Percentiles rank a stretch among this genome's conserved stretches.
These are phyloP conservation scores for Teratosphaeria zuluensis DNA, from an alignment of 2,329 filamentous ascomycete species.

Conservation along the genomic window DNA sequence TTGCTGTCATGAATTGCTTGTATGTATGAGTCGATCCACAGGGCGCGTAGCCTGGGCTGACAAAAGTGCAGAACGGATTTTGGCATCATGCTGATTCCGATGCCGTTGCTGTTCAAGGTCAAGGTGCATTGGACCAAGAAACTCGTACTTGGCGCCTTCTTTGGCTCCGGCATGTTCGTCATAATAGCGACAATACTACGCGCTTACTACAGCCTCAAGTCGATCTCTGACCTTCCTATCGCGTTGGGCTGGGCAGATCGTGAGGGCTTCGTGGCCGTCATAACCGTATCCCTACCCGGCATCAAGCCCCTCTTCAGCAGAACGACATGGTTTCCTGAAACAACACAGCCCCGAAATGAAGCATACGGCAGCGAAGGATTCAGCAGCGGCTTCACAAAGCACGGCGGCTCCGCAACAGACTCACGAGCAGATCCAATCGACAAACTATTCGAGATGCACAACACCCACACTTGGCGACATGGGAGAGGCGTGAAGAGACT, in stretches of 20 bases:
- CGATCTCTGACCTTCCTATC: conserved; percentile 28
- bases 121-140: conserved; percentile 45
- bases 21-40: background rate
- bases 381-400: background rate
- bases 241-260: conserved; percentile 44
- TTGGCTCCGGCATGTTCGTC: conserved; percentile 43
- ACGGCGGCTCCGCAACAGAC: background rate
- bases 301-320: conserved; percentile 44
- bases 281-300: conserved; percentile 45
- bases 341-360: background rate
- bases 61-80: conserved; percentile 38
- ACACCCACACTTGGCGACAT: background rate
- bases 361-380: background rate
- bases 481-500: background rate
- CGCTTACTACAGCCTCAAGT: conserved; percentile 38
- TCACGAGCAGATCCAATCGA: background rate
- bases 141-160: conserved; percentile 40
- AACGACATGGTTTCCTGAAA: background rate
- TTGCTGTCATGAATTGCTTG: conserved; percentile 50
- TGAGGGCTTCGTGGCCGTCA: conserved; percentile 44
- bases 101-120: conserved; percentile 44
- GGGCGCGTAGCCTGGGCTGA: background rate
- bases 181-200: conserved; percentile 38
- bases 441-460: background rate
- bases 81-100: conserved; percentile 49